A percentile compares a stretch with the other conserved stretches of the same genome.
Evolutionary conservation across 495 filamentous ascomycete species (phyloP).

Genomic region (Cenococcum geophilum): DNA sequence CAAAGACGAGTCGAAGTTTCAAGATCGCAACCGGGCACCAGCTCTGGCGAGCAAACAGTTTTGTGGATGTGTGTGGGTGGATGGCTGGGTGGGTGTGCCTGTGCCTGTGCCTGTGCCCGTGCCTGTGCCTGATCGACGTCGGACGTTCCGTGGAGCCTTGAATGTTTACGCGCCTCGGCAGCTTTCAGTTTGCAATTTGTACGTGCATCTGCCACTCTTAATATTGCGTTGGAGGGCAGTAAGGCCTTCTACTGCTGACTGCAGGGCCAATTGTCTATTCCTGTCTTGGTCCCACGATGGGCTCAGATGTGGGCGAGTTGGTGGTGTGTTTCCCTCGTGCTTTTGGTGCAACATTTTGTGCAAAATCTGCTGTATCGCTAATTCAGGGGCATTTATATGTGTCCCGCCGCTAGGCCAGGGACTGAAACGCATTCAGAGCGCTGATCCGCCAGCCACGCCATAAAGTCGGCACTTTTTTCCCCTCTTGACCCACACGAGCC

Average conservation of each 20-base stretch:
- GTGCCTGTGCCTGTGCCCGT: not conserved
- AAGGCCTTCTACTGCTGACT: not conserved
- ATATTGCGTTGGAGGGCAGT: not conserved
- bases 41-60: too few species aligned
- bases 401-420: not conserved
- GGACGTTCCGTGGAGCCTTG: slow-evolving; percentile 5
- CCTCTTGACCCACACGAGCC: not conserved
- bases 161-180: not conserved
- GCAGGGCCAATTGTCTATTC: not conserved
- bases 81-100: not conserved
- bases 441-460: not conserved
- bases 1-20: not conserved
- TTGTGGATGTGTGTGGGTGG: too few species aligned
- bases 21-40: too few species aligned
- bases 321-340: not conserved
- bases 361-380: not conserved
- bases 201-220: not conserved
- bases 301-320: not conserved
- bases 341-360: not conserved
- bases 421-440: not conserved
- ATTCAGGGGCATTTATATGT: not conserved
- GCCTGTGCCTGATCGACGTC: not conserved
- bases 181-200: not conserved
- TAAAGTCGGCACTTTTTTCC: not conserved
- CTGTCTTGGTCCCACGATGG: not conserved